A percentile compares a stretch with the other conserved stretches of the same genome.
phyloP scores from a whole-genome alignment of 495 filamentous ascomycete genomes.

The Ramalina peruviana region DNA sequence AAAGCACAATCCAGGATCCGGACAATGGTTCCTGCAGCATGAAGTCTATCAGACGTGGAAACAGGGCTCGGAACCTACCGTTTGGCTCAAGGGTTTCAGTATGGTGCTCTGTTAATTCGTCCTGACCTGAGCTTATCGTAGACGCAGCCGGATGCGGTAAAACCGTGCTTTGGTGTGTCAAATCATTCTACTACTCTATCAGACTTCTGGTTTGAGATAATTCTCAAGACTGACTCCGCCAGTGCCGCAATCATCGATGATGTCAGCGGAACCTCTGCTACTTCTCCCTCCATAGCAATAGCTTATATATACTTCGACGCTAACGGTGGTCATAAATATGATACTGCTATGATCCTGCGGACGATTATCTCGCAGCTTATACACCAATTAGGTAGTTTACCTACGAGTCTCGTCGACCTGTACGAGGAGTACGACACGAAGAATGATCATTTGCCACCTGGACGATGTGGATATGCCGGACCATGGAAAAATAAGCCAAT shows the following conservation, averaged over 20 bases:
- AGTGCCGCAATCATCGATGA: not conserved
- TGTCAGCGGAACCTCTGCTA: no score
- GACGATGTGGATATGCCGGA: not conserved
- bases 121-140: no score
- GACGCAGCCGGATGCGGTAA: not conserved
- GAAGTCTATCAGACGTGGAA: not conserved
- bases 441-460: no score
- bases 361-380: slow-evolving; percentile 20
- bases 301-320: slow-evolving; percentile 23
- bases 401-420: not conserved
- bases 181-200: not conserved
- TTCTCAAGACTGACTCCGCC: not conserved
- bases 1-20: not conserved
- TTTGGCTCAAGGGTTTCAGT: not conserved
- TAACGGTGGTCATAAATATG: slow-evolving; percentile 17
- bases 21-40: not conserved
- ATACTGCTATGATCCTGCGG: slow-evolving; percentile 16
- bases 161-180: not conserved
- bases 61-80: not conserved
- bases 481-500: not conserved
- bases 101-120: not conserved
- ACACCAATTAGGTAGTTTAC: not conserved
- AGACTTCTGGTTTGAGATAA: no score
- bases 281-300: not conserved
- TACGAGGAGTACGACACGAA: not conserved